Evolutionary conservation across 2,329 filamentous ascomycete species (phyloP), one percentile per base, ranked within the genome.

Genomic region (Thermochaetoides dissita): DNA sequence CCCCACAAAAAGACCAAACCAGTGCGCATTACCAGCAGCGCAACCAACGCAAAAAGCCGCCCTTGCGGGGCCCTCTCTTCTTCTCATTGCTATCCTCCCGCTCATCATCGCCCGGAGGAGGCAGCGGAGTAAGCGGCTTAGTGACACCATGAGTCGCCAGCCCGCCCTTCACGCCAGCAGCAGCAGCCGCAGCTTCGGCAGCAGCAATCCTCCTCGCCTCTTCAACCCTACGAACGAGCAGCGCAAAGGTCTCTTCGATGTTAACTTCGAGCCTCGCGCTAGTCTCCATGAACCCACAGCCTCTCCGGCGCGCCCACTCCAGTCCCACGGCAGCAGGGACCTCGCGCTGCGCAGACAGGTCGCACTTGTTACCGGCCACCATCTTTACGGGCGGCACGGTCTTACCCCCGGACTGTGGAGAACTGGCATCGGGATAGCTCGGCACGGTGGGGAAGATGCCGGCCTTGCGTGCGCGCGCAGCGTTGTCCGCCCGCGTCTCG

Each of bases 271-370:
- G 75, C 42, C 84, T 67, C 5, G 84, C 84, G 55, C 81, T 86
- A 48, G 84, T 91, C 72, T 91, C 84, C 84, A 91, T 91, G 63
- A 91, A 91, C 34, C 84, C 84, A 62, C 83, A 89, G 36, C 77
- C 77, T 42, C 74, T 68, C 46, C 66, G 67, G 46, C 82, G 67
- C 39, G 84, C 82, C 84, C 84, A 91, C 52, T 87, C 81, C 36
- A 89, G 65, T 0, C 84, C 84, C 43, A 73, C 65, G 35, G 77
- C 71, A 6, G 81, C 81, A n/a, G 74, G 65, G 7, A 91, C 77
- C 58, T 78, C 71, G 38, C 84, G 66, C 51, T 68, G 72, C 53
- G 79, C 72, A 55, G 84, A 78, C 47, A 89, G 61, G 61, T 91
- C 84, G 66, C 84, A 88, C 65, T 89, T 91, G 65, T 91, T 91